Evolutionary conservation across 352 stramenopile species (phyloP).

Genomic region (Pythium biforme): DNA sequence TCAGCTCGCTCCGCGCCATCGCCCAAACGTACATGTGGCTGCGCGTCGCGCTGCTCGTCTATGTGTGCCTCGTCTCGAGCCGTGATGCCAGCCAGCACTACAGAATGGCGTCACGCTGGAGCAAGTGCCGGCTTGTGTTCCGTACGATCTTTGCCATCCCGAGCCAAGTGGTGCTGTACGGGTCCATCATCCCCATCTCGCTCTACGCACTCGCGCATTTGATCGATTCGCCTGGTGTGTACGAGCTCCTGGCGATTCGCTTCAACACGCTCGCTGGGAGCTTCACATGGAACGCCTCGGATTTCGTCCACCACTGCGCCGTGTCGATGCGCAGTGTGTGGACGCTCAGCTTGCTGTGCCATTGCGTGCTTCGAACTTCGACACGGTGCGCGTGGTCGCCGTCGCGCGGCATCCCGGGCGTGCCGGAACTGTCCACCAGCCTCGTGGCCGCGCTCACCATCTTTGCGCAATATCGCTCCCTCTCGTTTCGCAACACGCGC

Average conservation of each 20-base stretch:
- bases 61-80: slow-evolving; percentile 8
- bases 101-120: slow-evolving; percentile 18
- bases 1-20: slow-evolving; percentile 9
- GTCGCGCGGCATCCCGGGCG: slow-evolving; percentile 29
- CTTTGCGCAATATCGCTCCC: slow-evolving; percentile 26
- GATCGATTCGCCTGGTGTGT: slow-evolving; percentile 42
- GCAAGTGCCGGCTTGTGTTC: background rate
- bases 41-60: slow-evolving; percentile 30
- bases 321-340: slow-evolving; percentile 51
- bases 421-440: slow-evolving; percentile 36
- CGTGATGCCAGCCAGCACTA: background rate
- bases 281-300: slow-evolving; percentile 21
- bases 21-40: slow-evolving; percentile 43
- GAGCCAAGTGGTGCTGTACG: slow-evolving; percentile 50
- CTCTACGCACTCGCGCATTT: slow-evolving; percentile 51
- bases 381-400: slow-evolving; percentile 4
- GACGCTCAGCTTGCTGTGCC: slow-evolving; percentile 34
- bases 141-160: slow-evolving; percentile 40
- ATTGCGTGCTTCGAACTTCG: slow-evolving; percentile 6
- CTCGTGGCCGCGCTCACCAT: slow-evolving; percentile 32
- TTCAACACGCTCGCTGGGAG: slow-evolving; percentile 33
- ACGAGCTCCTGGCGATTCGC: slow-evolving; percentile 30
- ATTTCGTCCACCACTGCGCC: slow-evolving; percentile 31
- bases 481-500: background rate
- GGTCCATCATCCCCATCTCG: slow-evolving; percentile 38